phyloP scores from a whole-genome alignment of 169 alveolate genomes.

The Nephromyces sp. region DNA sequence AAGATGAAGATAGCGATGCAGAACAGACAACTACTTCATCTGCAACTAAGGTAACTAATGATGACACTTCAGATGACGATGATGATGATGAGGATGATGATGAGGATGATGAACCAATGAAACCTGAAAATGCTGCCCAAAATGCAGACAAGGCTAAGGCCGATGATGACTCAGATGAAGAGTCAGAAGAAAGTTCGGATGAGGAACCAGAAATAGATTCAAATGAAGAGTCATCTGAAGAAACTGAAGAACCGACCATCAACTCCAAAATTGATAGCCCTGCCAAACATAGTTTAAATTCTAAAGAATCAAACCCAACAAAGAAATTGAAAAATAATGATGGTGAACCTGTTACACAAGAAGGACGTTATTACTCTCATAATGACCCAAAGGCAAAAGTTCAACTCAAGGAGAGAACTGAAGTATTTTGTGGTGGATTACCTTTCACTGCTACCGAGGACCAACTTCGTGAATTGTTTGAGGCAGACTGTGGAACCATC shows the following conservation, averaged over 20 bases:
- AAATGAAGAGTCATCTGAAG: too few species aligned
- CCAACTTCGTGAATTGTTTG: constrained; percentile 54
- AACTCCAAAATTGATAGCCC: not conserved
- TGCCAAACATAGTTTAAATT: not conserved
- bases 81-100: not conserved
- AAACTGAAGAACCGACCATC: not conserved
- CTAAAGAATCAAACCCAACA: not conserved
- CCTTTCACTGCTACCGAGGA: constrained; percentile 67
- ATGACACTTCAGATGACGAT: not conserved
- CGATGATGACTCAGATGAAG: not conserved
- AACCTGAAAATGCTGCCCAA: not conserved
- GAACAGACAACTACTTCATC: not conserved
- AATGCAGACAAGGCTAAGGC: not conserved
- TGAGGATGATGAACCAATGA: not conserved
- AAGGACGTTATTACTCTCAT: constrained; percentile 11
- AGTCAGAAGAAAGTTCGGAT: not conserved
- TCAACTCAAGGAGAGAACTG: constrained; percentile 48
- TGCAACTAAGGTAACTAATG: not conserved
- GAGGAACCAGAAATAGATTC: too few species aligned
- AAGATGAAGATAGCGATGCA: not conserved
- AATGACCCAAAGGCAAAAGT: constrained; percentile 38
- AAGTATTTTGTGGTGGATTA: constrained; percentile 74
- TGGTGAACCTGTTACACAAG: not conserved
- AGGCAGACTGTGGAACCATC: constrained; percentile 72
- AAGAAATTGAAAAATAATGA: not conserved